Percentiles rank a stretch among this genome's conserved stretches.
Conservation (phyloP, 1,284 basidiomycete species). For the Omphalotus olearius region DNA sequence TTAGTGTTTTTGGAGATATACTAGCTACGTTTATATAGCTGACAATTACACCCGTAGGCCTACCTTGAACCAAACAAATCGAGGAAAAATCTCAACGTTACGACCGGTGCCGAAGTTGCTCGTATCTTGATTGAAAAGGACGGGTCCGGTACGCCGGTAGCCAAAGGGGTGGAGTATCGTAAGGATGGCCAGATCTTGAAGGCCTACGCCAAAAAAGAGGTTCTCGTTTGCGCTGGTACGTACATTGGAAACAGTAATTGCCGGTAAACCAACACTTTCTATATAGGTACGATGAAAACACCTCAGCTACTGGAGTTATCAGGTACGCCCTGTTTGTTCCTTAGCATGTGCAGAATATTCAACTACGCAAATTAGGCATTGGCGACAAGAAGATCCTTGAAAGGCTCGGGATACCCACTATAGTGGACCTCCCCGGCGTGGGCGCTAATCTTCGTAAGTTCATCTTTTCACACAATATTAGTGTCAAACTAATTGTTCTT, state of each 20-base stretch:
- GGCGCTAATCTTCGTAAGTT: constrained; percentile 14
- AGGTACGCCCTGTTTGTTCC: background rate
- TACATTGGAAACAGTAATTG: background rate
- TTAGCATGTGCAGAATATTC: background rate
- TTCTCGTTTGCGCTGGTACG: constrained; percentile 12
- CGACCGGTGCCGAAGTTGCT: background rate
- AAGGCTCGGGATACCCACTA: constrained; percentile 1
- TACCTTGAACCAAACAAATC: constrained; percentile 11
- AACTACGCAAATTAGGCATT: background rate
- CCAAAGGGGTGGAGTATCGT: constrained; percentile 5
- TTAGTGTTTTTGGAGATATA: too few species aligned
- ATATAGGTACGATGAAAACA: constrained; percentile 7
- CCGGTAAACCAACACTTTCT: background rate
- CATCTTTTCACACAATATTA: background rate
- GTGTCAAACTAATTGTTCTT: background rate
- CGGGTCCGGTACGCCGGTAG: background rate
- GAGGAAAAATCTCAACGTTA: constrained; percentile 5
- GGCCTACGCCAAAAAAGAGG: constrained; percentile 3
- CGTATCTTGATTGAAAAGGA: background rate
- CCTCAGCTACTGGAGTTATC: constrained; percentile 11
- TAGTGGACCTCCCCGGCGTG: constrained; percentile 11
- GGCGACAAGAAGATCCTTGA: constrained; percentile 5
- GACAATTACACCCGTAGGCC: constrained; percentile 1
- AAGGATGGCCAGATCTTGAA: background rate
- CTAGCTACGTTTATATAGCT: too few species aligned